These are phyloP conservation scores for Botrytis galanthina DNA, from an alignment of 2,329 filamentous ascomycete genomes.

Conservation along the genomic window DNA sequence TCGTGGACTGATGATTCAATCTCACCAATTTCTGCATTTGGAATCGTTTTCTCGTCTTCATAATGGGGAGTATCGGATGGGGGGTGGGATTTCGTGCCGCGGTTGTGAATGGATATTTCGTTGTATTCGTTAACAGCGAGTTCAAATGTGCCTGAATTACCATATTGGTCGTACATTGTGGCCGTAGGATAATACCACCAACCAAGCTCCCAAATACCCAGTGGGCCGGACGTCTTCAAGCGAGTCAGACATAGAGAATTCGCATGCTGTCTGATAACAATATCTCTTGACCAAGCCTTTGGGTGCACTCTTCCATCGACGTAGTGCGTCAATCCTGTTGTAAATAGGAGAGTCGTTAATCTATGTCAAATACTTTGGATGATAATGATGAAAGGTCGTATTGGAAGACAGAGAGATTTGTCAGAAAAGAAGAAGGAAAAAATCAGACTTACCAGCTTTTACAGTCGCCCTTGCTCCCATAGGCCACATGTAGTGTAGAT, in stretches of 20 bases:
- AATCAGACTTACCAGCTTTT: not conserved
- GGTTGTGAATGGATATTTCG: not conserved
- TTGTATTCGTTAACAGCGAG: not conserved
- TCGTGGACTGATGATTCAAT: not conserved
- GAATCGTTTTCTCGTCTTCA: not conserved
- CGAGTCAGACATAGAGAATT: not conserved
- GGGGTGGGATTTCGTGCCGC: not conserved
- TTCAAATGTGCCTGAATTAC: not conserved
- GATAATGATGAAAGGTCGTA: not conserved
- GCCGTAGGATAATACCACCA: not conserved
- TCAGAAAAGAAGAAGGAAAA: not conserved
- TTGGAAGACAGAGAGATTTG: not conserved
- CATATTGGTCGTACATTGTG: constrained; percentile 1
- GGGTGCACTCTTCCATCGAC: not conserved
- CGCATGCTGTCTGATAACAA: not conserved
- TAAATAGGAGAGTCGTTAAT: not conserved
- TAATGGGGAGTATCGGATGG: not conserved
- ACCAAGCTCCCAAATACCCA: not conserved
- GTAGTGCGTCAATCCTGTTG: not conserved
- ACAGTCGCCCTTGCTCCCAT: not conserved
- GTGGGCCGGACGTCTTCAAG: not conserved
- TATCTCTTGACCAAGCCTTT: not conserved
- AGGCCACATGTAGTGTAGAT: not conserved
- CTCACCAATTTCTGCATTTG: not conserved
- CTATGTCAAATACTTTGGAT: not conserved